A percentile compares a stretch with the other conserved stretches of the same genome.
phyloP scores from a whole-genome alignment of 176 grass and related monocot genomes.

The Paspalum notatum region DNA sequence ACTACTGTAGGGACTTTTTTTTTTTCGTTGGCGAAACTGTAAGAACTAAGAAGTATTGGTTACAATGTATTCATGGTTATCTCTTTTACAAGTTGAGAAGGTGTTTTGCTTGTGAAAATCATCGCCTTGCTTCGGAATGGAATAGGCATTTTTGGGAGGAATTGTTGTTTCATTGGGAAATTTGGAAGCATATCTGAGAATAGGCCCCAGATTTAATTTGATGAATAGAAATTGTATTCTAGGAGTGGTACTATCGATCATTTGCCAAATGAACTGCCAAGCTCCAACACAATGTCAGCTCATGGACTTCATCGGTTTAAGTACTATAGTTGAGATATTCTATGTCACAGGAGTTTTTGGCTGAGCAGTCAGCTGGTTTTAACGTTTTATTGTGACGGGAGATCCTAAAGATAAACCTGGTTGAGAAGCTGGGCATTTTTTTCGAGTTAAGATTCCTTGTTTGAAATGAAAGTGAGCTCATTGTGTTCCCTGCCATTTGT shows the following conservation, averaged over 20 bases:
- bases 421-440: neutral
- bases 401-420: neutral
- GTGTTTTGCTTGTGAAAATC: neutral
- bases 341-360: neutral
- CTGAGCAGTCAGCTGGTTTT: neutral
- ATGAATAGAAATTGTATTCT: neutral
- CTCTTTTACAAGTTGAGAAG: neutral
- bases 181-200: neutral
- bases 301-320: neutral
- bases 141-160: neutral
- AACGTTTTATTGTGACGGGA: neutral
- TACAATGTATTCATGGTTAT: neutral
- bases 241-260: neutral
- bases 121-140: constrained; percentile 3
- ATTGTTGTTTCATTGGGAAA: neutral
- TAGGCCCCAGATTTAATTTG: neutral
- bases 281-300: neutral
- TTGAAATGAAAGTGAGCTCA: constrained; percentile 14
- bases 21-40: neutral
- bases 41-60: neutral
- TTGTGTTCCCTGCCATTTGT: constrained; percentile 14
- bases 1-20: neutral
- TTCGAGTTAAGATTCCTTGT: constrained; percentile 9
- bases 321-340: neutral
- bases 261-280: neutral